These are phyloP conservation scores for Fagopyrum esculentum DNA, from an alignment of 148 eudicot genomes.

Conservation along the genomic window DNA sequence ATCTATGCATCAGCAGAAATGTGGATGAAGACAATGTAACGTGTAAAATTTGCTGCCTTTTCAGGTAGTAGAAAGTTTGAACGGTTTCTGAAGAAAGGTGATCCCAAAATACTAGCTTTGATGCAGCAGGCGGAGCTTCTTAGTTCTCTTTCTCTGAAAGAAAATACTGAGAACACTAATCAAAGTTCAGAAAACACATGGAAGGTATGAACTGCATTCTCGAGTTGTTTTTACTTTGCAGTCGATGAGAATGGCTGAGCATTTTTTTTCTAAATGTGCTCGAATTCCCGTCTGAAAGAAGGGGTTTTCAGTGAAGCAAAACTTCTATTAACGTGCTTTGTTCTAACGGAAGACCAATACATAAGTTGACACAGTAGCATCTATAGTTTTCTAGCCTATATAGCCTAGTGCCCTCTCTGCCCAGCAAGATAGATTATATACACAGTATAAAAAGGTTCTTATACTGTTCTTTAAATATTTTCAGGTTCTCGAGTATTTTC, in stretches of 20 bases:
- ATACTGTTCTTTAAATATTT: slow-evolving; percentile 10
- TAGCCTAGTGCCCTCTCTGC: slow-evolving; percentile 2
- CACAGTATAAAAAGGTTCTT: not conserved
- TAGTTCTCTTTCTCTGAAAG: slow-evolving; percentile 80
- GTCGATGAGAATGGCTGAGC: no score
- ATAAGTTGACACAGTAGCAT: not conserved
- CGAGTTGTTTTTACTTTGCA: not conserved
- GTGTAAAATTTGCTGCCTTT: slow-evolving; percentile 12
- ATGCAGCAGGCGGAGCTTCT: slow-evolving; percentile 90
- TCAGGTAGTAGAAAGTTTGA: slow-evolving; percentile 39
- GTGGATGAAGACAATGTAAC: not conserved
- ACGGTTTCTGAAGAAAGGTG: slow-evolving; percentile 70
- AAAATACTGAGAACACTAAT: slow-evolving; percentile 57
- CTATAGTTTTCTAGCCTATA: not conserved
- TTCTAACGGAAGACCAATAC: not conserved
- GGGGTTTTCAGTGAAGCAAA: not conserved
- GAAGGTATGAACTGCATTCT: slow-evolving; percentile 41
- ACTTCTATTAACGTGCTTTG: not conserved
- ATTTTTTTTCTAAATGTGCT: not conserved
- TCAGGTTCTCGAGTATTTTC: slow-evolving; percentile 69
- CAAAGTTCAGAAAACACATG: slow-evolving; percentile 89
- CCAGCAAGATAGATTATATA: not conserved
- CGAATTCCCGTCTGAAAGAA: not conserved
- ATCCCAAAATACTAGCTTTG: slow-evolving; percentile 70
- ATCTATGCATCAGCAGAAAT: not conserved